Evolutionary conservation across 768 basidiomycete genomes (phyloP).

Genomic region (Zangia roseola): DNA sequence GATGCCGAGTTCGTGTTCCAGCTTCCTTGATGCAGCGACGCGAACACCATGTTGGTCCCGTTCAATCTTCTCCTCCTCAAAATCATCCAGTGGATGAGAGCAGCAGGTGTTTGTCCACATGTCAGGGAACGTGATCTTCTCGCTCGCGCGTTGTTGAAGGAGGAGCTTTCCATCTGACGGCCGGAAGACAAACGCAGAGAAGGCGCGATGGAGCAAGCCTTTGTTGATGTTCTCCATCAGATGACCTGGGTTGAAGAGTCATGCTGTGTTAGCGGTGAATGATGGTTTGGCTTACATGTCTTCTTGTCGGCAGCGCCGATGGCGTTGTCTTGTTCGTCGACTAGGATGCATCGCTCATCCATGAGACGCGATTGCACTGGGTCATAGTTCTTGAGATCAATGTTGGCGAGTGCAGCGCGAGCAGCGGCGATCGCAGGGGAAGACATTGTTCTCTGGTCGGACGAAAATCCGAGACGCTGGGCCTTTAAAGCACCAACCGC

Average conservation of each 20-base stretch:
- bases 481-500: slow-evolving; percentile 16
- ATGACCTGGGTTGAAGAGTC: slow-evolving; percentile 54
- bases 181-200: slow-evolving; percentile 95
- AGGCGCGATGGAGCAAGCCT: slow-evolving; percentile 94
- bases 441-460: slow-evolving; percentile 38
- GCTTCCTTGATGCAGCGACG: slow-evolving; percentile 89
- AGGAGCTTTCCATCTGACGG: slow-evolving; percentile 92
- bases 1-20: slow-evolving; percentile 96
- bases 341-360: slow-evolving; percentile 93
- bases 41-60: slow-evolving; percentile 78
- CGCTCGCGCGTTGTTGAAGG: slow-evolving; percentile 92
- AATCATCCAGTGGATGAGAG: slow-evolving; percentile 93
- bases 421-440: slow-evolving; percentile 66
- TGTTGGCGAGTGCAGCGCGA: slow-evolving; percentile 59
- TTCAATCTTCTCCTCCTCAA: slow-evolving; percentile 79
- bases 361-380: slow-evolving; percentile 91
- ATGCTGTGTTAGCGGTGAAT: neutral
- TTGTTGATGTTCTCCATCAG: slow-evolving; percentile 95
- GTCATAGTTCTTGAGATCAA: slow-evolving; percentile 85
- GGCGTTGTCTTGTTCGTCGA: slow-evolving; percentile 81
- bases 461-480: neutral
- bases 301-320: slow-evolving; percentile 94
- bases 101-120: slow-evolving; percentile 99
- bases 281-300: slow-evolving; percentile 63
- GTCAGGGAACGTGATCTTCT: slow-evolving; percentile 98